Evolutionary conservation across 345 rosid genomes (phyloP).

Genomic region (Populus nigra): DNA sequence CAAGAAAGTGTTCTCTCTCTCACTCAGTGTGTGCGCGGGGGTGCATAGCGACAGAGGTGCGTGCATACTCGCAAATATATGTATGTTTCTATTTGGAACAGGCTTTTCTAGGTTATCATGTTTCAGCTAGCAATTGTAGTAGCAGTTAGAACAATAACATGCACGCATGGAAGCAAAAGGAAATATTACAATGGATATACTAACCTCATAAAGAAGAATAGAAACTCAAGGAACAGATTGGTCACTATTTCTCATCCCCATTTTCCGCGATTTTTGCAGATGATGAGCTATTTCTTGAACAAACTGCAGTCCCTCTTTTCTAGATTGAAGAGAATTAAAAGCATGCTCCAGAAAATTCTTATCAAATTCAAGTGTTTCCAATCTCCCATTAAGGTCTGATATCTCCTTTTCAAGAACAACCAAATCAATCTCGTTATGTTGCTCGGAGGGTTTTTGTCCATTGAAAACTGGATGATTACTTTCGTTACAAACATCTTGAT

Average conservation of each 20-base stretch:
- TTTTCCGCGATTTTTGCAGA: slow-evolving; percentile 39
- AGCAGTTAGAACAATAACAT: no score
- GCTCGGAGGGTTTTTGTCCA: slow-evolving; percentile 5
- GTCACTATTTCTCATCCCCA: slow-evolving; percentile 18
- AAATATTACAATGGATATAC: neutral
- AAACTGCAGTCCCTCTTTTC: slow-evolving; percentile 37
- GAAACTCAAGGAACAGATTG: slow-evolving; percentile 22
- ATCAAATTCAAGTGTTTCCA: slow-evolving; percentile 52
- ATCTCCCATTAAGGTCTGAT: slow-evolving; percentile 42
- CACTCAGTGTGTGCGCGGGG: no score
- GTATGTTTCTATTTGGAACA: no score
- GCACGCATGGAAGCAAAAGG: no score
- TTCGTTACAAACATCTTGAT: slow-evolving; percentile 8
- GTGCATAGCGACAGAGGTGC: no score
- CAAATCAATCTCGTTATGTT: slow-evolving; percentile 19
- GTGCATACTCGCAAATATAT: no score
- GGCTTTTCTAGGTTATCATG: no score
- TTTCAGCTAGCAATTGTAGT: no score
- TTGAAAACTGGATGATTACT: slow-evolving; percentile 2
- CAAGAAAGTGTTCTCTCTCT: no score
- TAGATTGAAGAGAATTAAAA: slow-evolving; percentile 40
- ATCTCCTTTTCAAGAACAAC: slow-evolving; percentile 40
- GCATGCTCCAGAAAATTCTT: slow-evolving; percentile 37
- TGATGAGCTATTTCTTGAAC: slow-evolving; percentile 45
- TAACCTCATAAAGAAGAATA: neutral